Base-by-base conservation (phyloP, 75 land plant species). In the Pinus tabuliformis region DNA sequence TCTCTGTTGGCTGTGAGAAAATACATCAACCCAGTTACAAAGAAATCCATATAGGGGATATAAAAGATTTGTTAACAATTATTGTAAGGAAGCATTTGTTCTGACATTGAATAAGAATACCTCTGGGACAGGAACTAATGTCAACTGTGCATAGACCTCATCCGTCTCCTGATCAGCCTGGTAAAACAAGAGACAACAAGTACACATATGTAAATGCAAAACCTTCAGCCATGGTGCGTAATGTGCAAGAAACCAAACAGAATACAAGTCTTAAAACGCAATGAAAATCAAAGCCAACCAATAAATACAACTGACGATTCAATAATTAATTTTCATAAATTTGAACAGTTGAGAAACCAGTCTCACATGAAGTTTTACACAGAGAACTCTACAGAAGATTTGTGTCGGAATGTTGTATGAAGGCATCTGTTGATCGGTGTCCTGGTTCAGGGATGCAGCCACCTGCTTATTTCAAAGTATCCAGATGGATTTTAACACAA, bases 91-190 rank as follows among this genome's bases (percentile, higher is more conserved):
- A 68, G 54, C 24, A 68, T 39, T 12, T 68, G 21, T n/a, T 68
- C 68, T 68, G 54, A 13, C 7, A 39, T 15, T 21, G 33, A n/a
- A 12, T n/a, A 60, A 57, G 56, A 22, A 61, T 72, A 85, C 87
- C 87, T 85, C 79, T 6, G 45, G 60, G n/a, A 71, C 49, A 12
- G 87, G 87, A 65, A 64, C 59, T 21, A 86, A 75, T 26, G 81
- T 76, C 70, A 86, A 45, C 58, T 83, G 85, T 12, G 87, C 88
- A 78, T 72, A 85, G 57, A 86, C 87, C 37, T 86, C 86, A 56
- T 86, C 87, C 11, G 82, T 83, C 54, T 86, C 86, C 14, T 80
- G 82, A 76, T 86, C 86, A 37, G 87, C 87, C 87, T 86, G 74
- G 26, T 33, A 33, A 59, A 36, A 58, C 24, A 58, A 75, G 33